Conservation (phyloP, 1,284 basidiomycete genomes). For the Trichosporon sp. region DNA sequence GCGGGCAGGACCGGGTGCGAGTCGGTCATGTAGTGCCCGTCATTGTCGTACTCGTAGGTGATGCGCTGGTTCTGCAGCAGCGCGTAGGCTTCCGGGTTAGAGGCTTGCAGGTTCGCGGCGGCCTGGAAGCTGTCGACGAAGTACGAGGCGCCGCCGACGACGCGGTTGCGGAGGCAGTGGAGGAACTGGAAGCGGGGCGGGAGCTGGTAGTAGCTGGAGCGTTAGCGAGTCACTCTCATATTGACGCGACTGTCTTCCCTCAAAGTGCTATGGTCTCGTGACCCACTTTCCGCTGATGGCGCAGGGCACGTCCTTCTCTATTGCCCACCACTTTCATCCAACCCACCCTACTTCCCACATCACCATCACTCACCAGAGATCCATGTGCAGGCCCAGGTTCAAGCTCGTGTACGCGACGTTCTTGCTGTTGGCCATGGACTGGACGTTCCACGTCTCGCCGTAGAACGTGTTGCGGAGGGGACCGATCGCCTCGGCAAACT, state of each 20-base stretch:
- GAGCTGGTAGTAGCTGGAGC: conserved; percentile 71
- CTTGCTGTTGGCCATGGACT: conserved; percentile 60
- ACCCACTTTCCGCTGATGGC: no score
- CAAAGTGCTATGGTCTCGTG: no score
- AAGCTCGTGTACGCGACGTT: conserved; percentile 96
- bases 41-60: conserved; percentile 86
- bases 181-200: conserved; percentile 84
- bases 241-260: no score
- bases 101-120: conserved; percentile 48
- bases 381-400: conserved; percentile 85
- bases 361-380: conserved; percentile 64
- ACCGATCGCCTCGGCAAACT: conserved; percentile 63
- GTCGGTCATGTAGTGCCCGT: conserved; percentile 73
- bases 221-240: conserved; percentile 3
- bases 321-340: no score
- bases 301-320: no score
- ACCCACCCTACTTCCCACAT: no score
- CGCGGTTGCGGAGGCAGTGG: conserved; percentile 75
- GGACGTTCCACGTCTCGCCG: conserved; percentile 84
- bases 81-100: conserved; percentile 49
- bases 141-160: conserved; percentile 77
- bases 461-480: conserved; percentile 85
- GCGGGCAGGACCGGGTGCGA: conserved; percentile 71
- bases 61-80: conserved; percentile 59
- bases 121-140: conserved; percentile 79